These are phyloP conservation scores for Arxiozyma slooffiae DNA, from an alignment of 1,139 yeast genomes.

Conservation along the genomic window DNA sequence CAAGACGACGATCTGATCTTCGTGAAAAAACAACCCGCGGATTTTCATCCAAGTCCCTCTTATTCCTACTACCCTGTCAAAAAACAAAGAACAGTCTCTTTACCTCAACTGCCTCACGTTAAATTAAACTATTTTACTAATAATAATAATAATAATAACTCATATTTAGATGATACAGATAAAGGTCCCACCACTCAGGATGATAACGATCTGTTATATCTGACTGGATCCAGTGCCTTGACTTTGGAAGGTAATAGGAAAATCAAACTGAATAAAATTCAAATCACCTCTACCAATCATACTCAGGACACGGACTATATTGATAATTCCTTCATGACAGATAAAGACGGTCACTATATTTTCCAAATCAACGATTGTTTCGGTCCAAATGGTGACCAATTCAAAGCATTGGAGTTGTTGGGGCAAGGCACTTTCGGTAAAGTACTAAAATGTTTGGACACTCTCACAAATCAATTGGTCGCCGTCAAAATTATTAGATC, in stretches of 20 bases:
- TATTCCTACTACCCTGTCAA: constrained; percentile 17
- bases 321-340: constrained; percentile 35
- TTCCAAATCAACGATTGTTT: constrained; percentile 50
- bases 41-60: constrained; percentile 5
- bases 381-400: constrained; percentile 49
- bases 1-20: constrained; percentile 22
- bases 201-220: constrained; percentile 26
- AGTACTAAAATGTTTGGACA: constrained; percentile 66
- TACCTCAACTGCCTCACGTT: constrained; percentile 56
- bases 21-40: constrained; percentile 20
- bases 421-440: constrained; percentile 99
- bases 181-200: constrained; percentile 20
- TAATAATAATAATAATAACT: background rate
- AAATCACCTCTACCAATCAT: background rate
- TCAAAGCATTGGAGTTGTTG: constrained; percentile 53
- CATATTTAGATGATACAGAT: no score
- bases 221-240: constrained; percentile 27
- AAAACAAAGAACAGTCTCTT: constrained; percentile 57
- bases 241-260: constrained; percentile 26
- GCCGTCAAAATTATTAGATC: constrained; percentile 87
- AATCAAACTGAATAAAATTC: constrained; percentile 14
- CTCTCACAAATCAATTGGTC: constrained; percentile 47
- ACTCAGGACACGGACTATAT: no score
- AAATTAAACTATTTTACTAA: constrained; percentile 20
- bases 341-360: constrained; percentile 77